Conservation (phyloP, 352 stramenopile species). For the Pythium monospermum region DNA sequence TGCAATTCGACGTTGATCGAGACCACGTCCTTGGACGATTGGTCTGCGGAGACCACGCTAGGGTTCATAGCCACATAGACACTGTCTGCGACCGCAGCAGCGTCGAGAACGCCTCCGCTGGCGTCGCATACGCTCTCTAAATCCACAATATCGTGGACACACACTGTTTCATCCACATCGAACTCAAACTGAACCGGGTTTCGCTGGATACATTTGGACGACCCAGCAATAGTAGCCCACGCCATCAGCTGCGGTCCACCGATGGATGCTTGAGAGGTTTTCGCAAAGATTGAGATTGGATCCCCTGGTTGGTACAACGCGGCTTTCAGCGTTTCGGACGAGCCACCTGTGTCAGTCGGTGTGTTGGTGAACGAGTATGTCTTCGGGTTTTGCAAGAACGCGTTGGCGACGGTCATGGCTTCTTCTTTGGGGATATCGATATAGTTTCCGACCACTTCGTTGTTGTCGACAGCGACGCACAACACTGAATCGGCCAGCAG, state of each 20-base stretch:
- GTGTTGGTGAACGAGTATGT: conserved; percentile 21
- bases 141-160: conserved; percentile 6
- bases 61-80: conserved; percentile 12
- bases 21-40: conserved; percentile 1
- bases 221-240: conserved; percentile 11
- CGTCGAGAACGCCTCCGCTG: conserved; percentile 7
- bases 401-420: conserved; percentile 26
- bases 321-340: not conserved
- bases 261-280: conserved; percentile 5
- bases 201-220: conserved; percentile 25
- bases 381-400: conserved; percentile 40
- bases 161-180: conserved; percentile 4
- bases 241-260: conserved; percentile 20
- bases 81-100: conserved; percentile 14
- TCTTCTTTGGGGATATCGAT: conserved; percentile 24
- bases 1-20: conserved; percentile 13
- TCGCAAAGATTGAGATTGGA: conserved; percentile 27
- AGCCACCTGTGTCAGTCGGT: not conserved
- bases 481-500: conserved; percentile 42
- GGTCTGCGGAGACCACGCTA: not conserved
- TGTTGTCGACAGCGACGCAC: conserved; percentile 47
- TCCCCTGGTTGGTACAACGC: conserved; percentile 30
- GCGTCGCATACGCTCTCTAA: conserved; percentile 16
- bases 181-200: conserved; percentile 26
- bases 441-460: conserved; percentile 36